Percentiles rank a stretch among this genome's conserved stretches.
Evolutionary conservation across 768 basidiomycete genomes (phyloP).

Genomic region (Tricholoma saponaceum): DNA sequence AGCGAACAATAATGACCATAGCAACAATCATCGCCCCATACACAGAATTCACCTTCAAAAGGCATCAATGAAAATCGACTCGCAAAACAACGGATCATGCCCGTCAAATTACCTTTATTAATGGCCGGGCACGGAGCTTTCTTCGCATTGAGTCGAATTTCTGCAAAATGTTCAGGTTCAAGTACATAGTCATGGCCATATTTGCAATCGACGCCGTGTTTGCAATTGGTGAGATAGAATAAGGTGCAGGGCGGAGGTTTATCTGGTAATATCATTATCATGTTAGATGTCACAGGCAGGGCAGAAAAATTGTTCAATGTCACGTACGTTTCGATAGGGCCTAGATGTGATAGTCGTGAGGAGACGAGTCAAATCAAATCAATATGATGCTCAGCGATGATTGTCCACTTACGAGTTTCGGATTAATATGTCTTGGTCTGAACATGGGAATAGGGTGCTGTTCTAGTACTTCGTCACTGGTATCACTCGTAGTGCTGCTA

Average conservation of each 20-base stretch:
- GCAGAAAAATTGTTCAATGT: slow-evolving; percentile 2
- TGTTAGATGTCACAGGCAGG: slow-evolving; percentile 15
- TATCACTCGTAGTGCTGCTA: slow-evolving; percentile 44
- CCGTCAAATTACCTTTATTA: slow-evolving; percentile 42
- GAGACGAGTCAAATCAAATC: slow-evolving; percentile 1
- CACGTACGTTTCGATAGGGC: slow-evolving; percentile 59
- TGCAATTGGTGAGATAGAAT: slow-evolving; percentile 60
- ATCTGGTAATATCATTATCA: slow-evolving; percentile 31
- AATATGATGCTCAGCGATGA: neutral
- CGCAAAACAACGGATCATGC: slow-evolving; percentile 7
- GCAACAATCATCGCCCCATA: slow-evolving; percentile 59
- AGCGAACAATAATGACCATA: slow-evolving; percentile 50
- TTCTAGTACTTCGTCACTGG: slow-evolving; percentile 31
- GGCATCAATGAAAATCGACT: slow-evolving; percentile 1
- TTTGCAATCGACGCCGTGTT: slow-evolving; percentile 53
- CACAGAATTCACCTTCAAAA: slow-evolving; percentile 48
- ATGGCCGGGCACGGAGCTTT: slow-evolving; percentile 57
- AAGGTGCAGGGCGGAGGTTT: slow-evolving; percentile 65
- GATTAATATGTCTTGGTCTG: slow-evolving; percentile 42
- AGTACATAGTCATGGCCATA: slow-evolving; percentile 62
- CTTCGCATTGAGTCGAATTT: slow-evolving; percentile 54
- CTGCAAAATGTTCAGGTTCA: slow-evolving; percentile 46
- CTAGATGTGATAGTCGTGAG: slow-evolving; percentile 24
- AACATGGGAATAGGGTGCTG: slow-evolving; percentile 27
- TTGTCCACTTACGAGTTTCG: slow-evolving; percentile 41